These are phyloP conservation scores for Lepidium africanum DNA, from an alignment of 345 rosid species.

Conservation along the genomic window DNA sequence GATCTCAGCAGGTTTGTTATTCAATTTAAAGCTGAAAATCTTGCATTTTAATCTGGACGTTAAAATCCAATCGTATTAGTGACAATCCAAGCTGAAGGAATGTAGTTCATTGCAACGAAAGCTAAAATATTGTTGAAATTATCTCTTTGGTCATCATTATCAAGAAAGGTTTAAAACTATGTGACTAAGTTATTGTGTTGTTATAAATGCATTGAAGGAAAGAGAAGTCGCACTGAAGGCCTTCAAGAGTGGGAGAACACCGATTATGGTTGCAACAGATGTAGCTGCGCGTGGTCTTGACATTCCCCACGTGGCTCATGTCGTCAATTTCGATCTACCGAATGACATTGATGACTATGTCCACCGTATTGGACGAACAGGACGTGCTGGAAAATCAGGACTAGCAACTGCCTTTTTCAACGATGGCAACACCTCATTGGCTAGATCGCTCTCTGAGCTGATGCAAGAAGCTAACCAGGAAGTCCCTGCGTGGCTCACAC, in stretches of 20 bases:
- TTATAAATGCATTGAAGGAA: conserved; percentile 48
- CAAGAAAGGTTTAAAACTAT: not conserved
- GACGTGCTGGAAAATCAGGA: conserved; percentile 91
- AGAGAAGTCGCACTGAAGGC: conserved; percentile 82
- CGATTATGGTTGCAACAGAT: conserved; percentile 93
- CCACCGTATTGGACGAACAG: conserved; percentile 96
- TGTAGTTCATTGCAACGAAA: not conserved
- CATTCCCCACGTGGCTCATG: conserved; percentile 92
- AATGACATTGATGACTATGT: conserved; percentile 96
- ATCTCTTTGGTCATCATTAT: not conserved
- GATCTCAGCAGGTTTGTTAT: conserved; percentile 69
- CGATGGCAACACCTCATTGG: conserved; percentile 64
- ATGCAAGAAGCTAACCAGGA: conserved; percentile 97
- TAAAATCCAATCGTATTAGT: not conserved
- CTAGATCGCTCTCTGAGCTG: conserved; percentile 60
- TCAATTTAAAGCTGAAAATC: not conserved
- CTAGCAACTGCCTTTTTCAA: conserved; percentile 95
- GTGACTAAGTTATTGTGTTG: conserved; percentile 5
- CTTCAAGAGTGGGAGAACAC: conserved; percentile 81
- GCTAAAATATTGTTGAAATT: not conserved
- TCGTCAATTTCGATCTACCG: conserved; percentile 92
- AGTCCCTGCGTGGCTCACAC: conserved; percentile 89
- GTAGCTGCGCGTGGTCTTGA: conserved; percentile 85
- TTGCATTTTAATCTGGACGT: not conserved
- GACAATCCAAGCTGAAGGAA: not conserved